Conservation (phyloP, 257 asterid species). For the Misopates orontium region DNA sequence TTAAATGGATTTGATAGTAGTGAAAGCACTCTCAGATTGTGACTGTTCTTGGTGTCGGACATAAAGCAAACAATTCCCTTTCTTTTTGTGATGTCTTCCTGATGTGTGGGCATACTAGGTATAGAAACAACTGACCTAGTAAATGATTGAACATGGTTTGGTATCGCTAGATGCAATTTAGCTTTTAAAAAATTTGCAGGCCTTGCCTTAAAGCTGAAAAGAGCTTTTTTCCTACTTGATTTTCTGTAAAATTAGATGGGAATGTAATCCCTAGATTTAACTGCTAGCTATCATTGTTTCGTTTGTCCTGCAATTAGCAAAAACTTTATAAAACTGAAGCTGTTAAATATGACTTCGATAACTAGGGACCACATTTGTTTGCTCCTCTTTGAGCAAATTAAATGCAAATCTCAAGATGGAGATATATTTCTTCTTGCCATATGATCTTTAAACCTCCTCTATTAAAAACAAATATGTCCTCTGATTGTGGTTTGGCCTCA, state of each 20-base stretch:
- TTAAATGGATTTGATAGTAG: background rate
- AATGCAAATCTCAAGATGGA: background rate
- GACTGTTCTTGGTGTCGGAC: background rate
- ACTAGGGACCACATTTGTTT: background rate
- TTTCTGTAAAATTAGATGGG: no score
- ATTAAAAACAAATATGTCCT: background rate
- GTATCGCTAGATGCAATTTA: background rate
- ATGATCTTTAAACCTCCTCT: background rate
- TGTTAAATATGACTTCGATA: background rate
- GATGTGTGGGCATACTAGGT: background rate
- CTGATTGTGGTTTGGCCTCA: no score
- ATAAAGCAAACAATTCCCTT: no score
- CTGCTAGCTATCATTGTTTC: background rate
- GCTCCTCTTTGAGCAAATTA: background rate
- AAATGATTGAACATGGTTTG: background rate
- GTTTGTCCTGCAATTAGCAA: slow-evolving; percentile 3
- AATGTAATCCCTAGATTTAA: background rate
- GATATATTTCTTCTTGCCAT: background rate
- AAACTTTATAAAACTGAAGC: background rate
- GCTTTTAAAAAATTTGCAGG: background rate
- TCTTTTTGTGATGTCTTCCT: no score
- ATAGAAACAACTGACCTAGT: background rate
- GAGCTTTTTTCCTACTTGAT: no score
- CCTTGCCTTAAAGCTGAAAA: background rate
- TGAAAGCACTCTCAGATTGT: background rate